These are phyloP conservation scores for Lachancea kluyveri DNA, from an alignment of 805 yeast species.

Conservation along the genomic window DNA sequence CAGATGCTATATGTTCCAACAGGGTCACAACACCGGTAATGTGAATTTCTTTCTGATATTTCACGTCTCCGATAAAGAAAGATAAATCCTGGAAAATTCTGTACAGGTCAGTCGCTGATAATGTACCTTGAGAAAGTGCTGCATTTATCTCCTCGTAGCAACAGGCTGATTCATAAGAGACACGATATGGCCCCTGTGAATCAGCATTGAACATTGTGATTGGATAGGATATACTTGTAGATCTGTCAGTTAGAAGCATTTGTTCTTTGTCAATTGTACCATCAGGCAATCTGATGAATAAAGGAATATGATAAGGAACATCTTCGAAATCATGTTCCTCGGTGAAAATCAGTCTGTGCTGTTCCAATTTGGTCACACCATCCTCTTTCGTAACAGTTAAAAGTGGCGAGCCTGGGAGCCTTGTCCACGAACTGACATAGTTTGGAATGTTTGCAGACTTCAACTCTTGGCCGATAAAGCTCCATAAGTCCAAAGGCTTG, in stretches of 20 bases:
- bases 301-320: constrained; percentile 56
- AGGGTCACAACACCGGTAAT: constrained; percentile 26
- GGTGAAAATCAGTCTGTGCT: constrained; percentile 33
- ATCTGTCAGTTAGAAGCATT: constrained; percentile 26
- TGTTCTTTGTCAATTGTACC: constrained; percentile 17
- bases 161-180: constrained; percentile 35
- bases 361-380: constrained; percentile 32
- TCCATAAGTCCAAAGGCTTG: constrained; percentile 30
- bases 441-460: constrained; percentile 23
- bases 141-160: constrained; percentile 24
- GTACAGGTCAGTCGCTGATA: constrained; percentile 25
- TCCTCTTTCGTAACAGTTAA: constrained; percentile 32
- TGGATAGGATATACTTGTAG: constrained; percentile 14
- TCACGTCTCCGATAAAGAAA: constrained; percentile 25
- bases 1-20: constrained; percentile 13
- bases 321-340: constrained; percentile 41
- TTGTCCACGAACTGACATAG: constrained; percentile 47
- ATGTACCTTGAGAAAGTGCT: constrained; percentile 12
- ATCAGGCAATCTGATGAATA: constrained; percentile 27
- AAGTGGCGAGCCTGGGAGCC: constrained; percentile 54
- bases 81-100: constrained; percentile 32
- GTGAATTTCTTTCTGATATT: constrained; percentile 22
- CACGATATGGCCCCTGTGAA: constrained; percentile 40
- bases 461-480: constrained; percentile 15
- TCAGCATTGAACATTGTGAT: constrained; percentile 19